phyloP scores from a whole-genome alignment of 495 filamentous ascomycete species.

The Lichenothelia convexa region DNA sequence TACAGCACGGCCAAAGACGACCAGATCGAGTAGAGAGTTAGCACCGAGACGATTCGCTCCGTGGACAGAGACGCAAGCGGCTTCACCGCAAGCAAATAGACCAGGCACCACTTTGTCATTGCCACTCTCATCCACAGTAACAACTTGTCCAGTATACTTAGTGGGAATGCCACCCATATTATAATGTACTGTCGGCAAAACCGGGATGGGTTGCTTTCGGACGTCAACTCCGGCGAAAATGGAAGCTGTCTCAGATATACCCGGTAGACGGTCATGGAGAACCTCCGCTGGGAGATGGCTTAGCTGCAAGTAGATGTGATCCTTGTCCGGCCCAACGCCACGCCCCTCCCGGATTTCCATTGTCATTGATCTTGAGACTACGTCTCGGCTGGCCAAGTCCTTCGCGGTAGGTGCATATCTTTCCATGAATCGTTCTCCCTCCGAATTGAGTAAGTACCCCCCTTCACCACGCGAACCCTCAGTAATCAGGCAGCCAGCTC shows the following conservation, averaged over 20 bases:
- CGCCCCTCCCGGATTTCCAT: constrained; percentile 94
- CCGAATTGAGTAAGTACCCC: constrained; percentile 87
- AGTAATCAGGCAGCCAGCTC: constrained; percentile 94
- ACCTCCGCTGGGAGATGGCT: constrained; percentile 81
- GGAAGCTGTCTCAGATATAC: constrained; percentile 94
- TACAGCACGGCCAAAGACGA: constrained; percentile 93
- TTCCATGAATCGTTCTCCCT: constrained; percentile 99
- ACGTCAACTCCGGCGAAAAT: constrained; percentile 98
- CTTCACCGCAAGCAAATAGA: constrained; percentile 90
- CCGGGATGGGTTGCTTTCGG: constrained; percentile 89
- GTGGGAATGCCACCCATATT: constrained; percentile 99
- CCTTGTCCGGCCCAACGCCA: constrained; percentile 88
- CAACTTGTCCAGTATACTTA: constrained; percentile 88
- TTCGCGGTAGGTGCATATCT: constrained; percentile 93
- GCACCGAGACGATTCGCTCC: constrained; percentile 94
- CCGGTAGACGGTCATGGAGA: constrained; percentile 87
- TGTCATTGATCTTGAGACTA: constrained; percentile 94
- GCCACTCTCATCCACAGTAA: constrained; percentile 64
- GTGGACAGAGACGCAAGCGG: constrained; percentile 96
- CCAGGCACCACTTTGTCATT: constrained; percentile 87
- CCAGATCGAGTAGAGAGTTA: constrained; percentile 91
- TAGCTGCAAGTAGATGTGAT: constrained; percentile 95
- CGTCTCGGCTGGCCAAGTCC: constrained; percentile 89
- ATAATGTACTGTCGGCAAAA: constrained; percentile 96
- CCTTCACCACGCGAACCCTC: constrained; percentile 97